Evolutionary conservation across 2,329 filamentous ascomycete genomes (phyloP).

Genomic region (Trichoderma koningiopsis): DNA sequence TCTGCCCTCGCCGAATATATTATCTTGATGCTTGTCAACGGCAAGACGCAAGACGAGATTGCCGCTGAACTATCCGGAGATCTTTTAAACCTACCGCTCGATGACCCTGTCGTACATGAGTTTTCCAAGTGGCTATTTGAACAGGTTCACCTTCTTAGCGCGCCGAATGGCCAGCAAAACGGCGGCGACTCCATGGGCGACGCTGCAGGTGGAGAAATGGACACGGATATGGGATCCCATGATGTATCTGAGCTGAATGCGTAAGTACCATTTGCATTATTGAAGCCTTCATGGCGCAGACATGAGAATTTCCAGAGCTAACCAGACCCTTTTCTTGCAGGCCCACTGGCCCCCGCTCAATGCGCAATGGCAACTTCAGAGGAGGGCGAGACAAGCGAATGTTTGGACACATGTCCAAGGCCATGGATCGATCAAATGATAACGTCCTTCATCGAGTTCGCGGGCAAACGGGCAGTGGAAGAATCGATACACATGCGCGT

Average conservation of each 20-base stretch:
- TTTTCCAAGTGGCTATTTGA: slow-evolving; percentile 95
- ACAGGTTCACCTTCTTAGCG: slow-evolving; percentile 70
- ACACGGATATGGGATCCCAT: slow-evolving; percentile 72
- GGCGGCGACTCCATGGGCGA: slow-evolving; percentile 34
- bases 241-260: slow-evolving; percentile 55
- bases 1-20: slow-evolving; percentile 93
- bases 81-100: slow-evolving; percentile 76
- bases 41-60: slow-evolving; percentile 89
- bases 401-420: slow-evolving; percentile 80
- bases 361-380: slow-evolving; percentile 71
- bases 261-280: slow-evolving; percentile 48
- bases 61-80: slow-evolving; percentile 85
- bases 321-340: slow-evolving; percentile 48
- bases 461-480: slow-evolving; percentile 68
- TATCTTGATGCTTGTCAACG: slow-evolving; percentile 94
- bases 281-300: neutral
- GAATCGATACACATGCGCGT: slow-evolving; percentile 78
- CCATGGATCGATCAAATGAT: slow-evolving; percentile 77
- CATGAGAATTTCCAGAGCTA: neutral
- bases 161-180: slow-evolving; percentile 51
- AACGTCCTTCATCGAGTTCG: slow-evolving; percentile 79
- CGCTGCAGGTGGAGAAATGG: slow-evolving; percentile 51
- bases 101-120: slow-evolving; percentile 78
- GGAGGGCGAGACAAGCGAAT: slow-evolving; percentile 75
- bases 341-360: slow-evolving; percentile 91